Conservation (phyloP, 805 yeast species). For the Kluyveromyces lactis region DNA sequence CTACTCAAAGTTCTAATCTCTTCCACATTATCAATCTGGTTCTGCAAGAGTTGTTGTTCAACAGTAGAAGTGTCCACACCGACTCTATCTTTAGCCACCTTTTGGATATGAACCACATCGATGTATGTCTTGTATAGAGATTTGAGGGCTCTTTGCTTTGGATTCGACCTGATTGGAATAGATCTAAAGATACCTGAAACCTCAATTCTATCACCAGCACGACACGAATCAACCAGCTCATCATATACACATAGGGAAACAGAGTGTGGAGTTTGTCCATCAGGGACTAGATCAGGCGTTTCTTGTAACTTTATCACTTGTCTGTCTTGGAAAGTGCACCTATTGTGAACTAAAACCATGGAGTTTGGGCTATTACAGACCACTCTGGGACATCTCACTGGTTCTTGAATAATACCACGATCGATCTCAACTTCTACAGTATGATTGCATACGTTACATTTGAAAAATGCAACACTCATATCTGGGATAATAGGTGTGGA, state of each 20-base stretch:
- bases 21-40: slow-evolving; percentile 51
- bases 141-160: slow-evolving; percentile 76
- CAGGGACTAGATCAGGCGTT: slow-evolving; percentile 93
- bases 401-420: slow-evolving; percentile 90
- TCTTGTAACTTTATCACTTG: slow-evolving; percentile 93
- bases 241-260: slow-evolving; percentile 91
- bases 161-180: slow-evolving; percentile 80
- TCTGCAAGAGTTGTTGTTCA: slow-evolving; percentile 36
- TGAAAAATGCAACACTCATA: slow-evolving; percentile 95
- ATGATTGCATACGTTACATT: slow-evolving; percentile 91
- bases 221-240: slow-evolving; percentile 85
- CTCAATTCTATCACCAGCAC: slow-evolving; percentile 95
- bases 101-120: slow-evolving; percentile 89
- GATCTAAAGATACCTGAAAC: slow-evolving; percentile 94
- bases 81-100: slow-evolving; percentile 71
- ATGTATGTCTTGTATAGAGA: slow-evolving; percentile 84
- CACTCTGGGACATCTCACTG: slow-evolving; percentile 84
- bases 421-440: slow-evolving; percentile 87
- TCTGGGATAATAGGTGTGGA: slow-evolving; percentile 92
- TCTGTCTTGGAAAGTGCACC: slow-evolving; percentile 90
- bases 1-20: slow-evolving; percentile 63
- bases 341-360: slow-evolving; percentile 84
- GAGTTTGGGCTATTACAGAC: slow-evolving; percentile 77
- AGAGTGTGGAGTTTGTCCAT: slow-evolving; percentile 97
- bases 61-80: slow-evolving; percentile 71